Conservation (phyloP, 2,329 filamentous ascomycete genomes). For the Aaosphaeria pasadenensis region DNA sequence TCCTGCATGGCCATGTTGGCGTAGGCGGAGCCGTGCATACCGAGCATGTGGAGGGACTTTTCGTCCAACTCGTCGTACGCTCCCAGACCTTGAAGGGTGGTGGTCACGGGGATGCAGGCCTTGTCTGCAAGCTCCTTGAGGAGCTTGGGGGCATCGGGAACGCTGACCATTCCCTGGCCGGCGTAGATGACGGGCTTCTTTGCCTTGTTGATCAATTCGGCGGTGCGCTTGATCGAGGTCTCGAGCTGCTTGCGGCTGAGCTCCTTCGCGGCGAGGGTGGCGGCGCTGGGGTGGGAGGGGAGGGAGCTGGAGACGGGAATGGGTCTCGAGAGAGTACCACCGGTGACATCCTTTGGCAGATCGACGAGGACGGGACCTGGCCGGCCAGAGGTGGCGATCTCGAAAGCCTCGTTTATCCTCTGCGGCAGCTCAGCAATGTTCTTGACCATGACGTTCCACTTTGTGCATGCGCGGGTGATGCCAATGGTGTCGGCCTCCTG, state of each 20-base stretch:
- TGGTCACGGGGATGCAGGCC: conserved; percentile 88
- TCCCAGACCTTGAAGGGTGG: conserved; percentile 89
- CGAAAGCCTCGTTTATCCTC: conserved; percentile 95
- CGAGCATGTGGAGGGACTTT: conserved; percentile 96
- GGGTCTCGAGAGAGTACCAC: conserved; percentile 73
- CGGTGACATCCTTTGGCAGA: conserved; percentile 94
- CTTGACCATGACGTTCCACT: conserved; percentile 99
- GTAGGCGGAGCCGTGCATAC: conserved; percentile 96
- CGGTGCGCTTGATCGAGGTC: conserved; percentile 71
- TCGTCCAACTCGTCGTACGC: conserved; percentile 89
- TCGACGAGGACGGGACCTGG: conserved; percentile 95
- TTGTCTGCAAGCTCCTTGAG: conserved; percentile 88
- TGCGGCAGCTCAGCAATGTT: conserved; percentile 88
- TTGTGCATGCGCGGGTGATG: conserved; percentile 92
- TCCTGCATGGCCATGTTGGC: conserved; percentile 99
- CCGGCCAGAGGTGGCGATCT: conserved; percentile 91
- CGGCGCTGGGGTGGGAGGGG: conserved; percentile 80
- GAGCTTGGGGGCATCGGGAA: conserved; percentile 72
- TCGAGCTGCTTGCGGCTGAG: conserved; percentile 70
- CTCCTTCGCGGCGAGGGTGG: conserved; percentile 76
- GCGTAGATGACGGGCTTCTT: conserved; percentile 97
- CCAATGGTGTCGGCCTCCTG: conserved; percentile 94
- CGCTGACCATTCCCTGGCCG: conserved; percentile 81
- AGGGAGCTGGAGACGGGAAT: conserved; percentile 76
- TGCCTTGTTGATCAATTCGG: conserved; percentile 77